Base-by-base conservation (phyloP, 306 rosid species). In the Fragaria ananassa region DNA sequence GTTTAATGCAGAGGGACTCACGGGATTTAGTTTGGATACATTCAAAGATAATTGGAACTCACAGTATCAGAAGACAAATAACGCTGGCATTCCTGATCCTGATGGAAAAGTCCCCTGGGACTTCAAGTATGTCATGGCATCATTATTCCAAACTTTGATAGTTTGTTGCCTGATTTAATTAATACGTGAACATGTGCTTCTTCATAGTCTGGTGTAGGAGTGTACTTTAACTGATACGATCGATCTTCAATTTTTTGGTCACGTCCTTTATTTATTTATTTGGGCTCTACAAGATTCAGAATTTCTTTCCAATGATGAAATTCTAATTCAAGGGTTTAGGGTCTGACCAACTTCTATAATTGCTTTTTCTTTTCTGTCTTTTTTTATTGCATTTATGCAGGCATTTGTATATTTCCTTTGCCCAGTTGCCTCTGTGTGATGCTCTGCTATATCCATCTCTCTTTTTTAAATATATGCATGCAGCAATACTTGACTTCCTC, bases 31-130 rank as follows among this genome's bases (percentile, higher is more conserved):
- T 88, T 29, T 72, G 68, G 8, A 64, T 29, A 85, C 96, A 29
- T 76, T 92, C 63, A 88, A 80, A 82, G 91, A 95, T 8, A 95
- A 95, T 73, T 95, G 99, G 99, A 80, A 83, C 76, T 68, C 99
- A 35, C 90, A 91, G 70, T 95, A 92, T 84, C 97, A 92, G 78
- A 92, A 77, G 61, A 95, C 99, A 41, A 89, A 92, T 34, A 63
- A 82, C 51, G 92, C 87, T 83, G 99, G 99, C 79, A 82, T 95
- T 76, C 99, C 99, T 53, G 90, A 84, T 78, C 66, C 88, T 62
- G 76, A 79, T 11, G 99, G 98, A 80, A 73, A 80, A 5, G 93
- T 88, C 46, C 77, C 62, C 81, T 95, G 99, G 99, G 63, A 86
- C 89, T 95, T 92, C 88, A 91, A 92, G 99, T 95, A 82, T 82